phyloP scores from a whole-genome alignment of 176 grass and related monocot genomes.

The Sorghum bicolor region Sorghum_bicolor_NCBIv3 NC_012874.2:9177501-9178000 shows the following conservation, averaged over 20 bases:
- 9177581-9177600: neutral
- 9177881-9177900: neutral
- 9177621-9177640: neutral
- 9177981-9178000: neutral
- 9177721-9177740: neutral
- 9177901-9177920: neutral
- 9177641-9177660: neutral
- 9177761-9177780: neutral
- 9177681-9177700: neutral
- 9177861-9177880: neutral
- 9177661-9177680: neutral
- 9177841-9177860: neutral
- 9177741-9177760: neutral
- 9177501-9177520: neutral
- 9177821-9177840: neutral
- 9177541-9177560: neutral
- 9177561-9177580: neutral
- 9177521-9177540: neutral
- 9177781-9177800: no score
- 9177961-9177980: neutral
- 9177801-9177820: neutral
- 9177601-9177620: neutral
- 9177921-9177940: neutral
- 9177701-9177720: neutral
- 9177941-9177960: neutral